These are phyloP conservation scores for Cyberlindnera suaveolens DNA, from an alignment of 805 yeast species.

Conservation along the genomic window DNA sequence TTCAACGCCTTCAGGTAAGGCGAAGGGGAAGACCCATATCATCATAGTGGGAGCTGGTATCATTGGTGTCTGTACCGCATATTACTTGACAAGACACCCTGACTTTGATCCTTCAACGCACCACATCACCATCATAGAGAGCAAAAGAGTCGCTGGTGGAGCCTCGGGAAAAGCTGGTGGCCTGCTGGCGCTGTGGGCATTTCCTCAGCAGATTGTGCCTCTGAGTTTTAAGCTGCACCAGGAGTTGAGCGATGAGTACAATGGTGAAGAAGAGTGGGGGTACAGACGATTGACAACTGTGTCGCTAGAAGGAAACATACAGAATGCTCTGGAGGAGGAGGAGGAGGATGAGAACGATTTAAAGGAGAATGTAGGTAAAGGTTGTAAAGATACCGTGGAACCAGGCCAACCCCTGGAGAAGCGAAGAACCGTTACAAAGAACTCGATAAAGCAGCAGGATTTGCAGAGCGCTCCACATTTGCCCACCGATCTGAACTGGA, in stretches of 20 bases:
- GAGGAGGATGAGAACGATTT: conserved; percentile 16
- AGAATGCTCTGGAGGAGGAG: conserved; percentile 19
- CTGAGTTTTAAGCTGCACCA: conserved; percentile 81
- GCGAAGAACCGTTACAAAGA: conserved; percentile 32
- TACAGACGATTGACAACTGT: conserved; percentile 84
- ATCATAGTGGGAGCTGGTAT: conserved; percentile 93
- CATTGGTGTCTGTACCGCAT: conserved; percentile 93
- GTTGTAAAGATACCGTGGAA: conserved; percentile 10
- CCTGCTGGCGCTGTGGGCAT: conserved; percentile 89
- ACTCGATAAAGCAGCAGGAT: conserved; percentile 24
- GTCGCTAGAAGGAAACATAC: conserved; percentile 77
- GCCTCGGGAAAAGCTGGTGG: conserved; percentile 99
- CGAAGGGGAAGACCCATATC: conserved; percentile 63
- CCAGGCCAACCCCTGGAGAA: conserved; percentile 21
- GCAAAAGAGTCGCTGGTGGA: conserved; percentile 92
- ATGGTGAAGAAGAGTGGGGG: conserved; percentile 90
- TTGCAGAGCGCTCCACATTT: conserved; percentile 23
- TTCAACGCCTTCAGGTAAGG: conserved; percentile 22
- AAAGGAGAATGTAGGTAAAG: conserved; percentile 11
- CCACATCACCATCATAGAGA: conserved; percentile 81
- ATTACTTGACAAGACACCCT: conserved; percentile 79
- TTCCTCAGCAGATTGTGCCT: conserved; percentile 91
- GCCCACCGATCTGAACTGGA: conserved; percentile 75
- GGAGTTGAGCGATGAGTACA: conserved; percentile 67
- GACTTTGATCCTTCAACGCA: conserved; percentile 63